Percentiles rank a stretch among this genome's conserved stretches.
Conservation (phyloP, 306 rosid genomes). For the Hylodesmum podocarpum region DNA sequence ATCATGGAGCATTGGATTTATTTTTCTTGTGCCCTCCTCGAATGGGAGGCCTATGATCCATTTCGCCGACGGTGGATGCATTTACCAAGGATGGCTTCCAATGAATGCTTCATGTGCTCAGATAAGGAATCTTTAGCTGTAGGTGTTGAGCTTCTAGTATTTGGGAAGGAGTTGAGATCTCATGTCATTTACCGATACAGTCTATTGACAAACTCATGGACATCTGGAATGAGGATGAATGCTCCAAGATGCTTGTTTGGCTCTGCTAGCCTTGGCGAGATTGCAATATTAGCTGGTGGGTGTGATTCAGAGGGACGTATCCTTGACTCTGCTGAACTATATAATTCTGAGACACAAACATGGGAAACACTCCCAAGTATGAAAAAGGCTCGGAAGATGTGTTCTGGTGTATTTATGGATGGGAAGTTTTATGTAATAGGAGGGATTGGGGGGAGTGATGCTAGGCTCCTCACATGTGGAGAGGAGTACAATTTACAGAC, state of each 20-base stretch:
- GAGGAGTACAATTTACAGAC: constrained; percentile 78
- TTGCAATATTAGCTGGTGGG: constrained; percentile 94
- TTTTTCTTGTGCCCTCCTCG: constrained; percentile 73
- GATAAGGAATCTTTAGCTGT: constrained; percentile 97
- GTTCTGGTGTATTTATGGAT: constrained; percentile 93
- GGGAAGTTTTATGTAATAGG: constrained; percentile 79
- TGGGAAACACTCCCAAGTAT: constrained; percentile 75
- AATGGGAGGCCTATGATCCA: constrained; percentile 96
- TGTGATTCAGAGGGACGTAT: constrained; percentile 77
- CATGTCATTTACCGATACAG: constrained; percentile 81
- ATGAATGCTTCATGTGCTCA: constrained; percentile 84
- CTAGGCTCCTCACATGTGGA: constrained; percentile 69
- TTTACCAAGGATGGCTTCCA: constrained; percentile 83
- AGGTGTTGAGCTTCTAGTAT: constrained; percentile 93
- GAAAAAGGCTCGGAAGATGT: constrained; percentile 85
- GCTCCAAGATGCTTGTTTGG: constrained; percentile 92
- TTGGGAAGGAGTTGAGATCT: constrained; percentile 71
- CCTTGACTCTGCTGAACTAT: constrained; percentile 73
- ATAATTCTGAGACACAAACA: constrained; percentile 76
- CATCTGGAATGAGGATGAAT: constrained; percentile 77
- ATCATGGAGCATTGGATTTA: constrained; percentile 91
- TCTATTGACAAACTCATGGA: constrained; percentile 85
- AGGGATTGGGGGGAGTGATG: constrained; percentile 76
- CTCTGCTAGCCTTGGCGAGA: constrained; percentile 86
- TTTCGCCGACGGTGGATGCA: constrained; percentile 72